Evolutionary conservation across 345 rosid species (phyloP), one percentile per base, ranked within the genome.

Genomic region (Trapa incisa): DNA sequence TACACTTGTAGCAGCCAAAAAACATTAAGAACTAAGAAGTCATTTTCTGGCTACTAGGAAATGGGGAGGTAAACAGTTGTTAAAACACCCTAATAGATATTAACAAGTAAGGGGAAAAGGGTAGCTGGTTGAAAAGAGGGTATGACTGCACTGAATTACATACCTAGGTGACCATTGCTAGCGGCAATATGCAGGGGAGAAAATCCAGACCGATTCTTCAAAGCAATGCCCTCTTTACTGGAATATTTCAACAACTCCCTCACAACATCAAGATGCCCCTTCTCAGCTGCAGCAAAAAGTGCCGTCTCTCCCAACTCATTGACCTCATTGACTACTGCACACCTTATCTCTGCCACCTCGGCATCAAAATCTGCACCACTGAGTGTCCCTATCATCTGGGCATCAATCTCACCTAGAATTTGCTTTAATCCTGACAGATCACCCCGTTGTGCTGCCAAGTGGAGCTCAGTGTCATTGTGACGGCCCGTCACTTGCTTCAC

Each of bases 401-500:
- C 80, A 73, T 86, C 91, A 58, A 91, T 87, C 69, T 88, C 99
- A 15, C 68, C 83, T 29, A 94, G 75, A 67, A 91, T 89, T 69
- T 82, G 86, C 73, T 67, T 75, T 48, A 94, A 81, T 6, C 86
- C 74, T 16, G 68, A 85, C 70, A 86, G 67, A 74, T 91, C 97
- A 39, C 92, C 96, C 3, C 91, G 83, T 65, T 85, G 90, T 8
- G 97, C 96, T 2, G 96, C 96, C 75, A 91, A 71, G 76, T 94
- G 97, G 62, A 94, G 83, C 84, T 91, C 97, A 14, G 97, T 94
- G 80, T 94, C 96, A 75, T 94, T 85, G 77, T 83, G 91, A 65
- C 91, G 95, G 32, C 97, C 99, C 0, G 96, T 94, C 68, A 91
- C 97, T 71, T 91, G 99, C 83, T 88, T 89, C 70, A 91, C 92